Evolutionary conservation across 805 yeast genomes (phyloP), one percentile per base, ranked within the genome.

Genomic region (Starmerella khaoyaiensis): DNA sequence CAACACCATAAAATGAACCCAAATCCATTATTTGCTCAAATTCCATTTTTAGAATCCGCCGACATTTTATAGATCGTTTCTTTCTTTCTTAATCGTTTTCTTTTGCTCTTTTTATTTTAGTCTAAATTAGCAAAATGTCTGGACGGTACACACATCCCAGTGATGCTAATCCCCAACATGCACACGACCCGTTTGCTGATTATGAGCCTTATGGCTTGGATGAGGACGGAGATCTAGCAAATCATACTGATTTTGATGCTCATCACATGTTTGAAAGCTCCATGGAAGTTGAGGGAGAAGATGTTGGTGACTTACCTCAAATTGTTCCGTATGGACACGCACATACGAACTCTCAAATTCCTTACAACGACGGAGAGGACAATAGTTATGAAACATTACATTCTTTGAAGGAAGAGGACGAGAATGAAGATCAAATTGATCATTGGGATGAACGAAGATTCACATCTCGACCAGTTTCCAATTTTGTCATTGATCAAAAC

Each of bases 401-500:
- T n/a, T n/a, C n/a, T n/a, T n/a, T n/a, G n/a, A n/a, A n/a, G n/a
- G 29, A 33, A 12, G 43, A 33, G 14, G 45, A 46, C 33, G 45
- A 33, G 18, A 42, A 46, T 34, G 39, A 39, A 32, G 27, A 30
- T 48, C 52, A 44, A 15, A 46, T 40, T 23, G 34, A 35, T 17
- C 48, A 40, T 46, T 53, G 42, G 48, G 48, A 43, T 21, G 48
- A 42, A 36, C 38, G 49, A 17, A 33, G 44, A 31, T 46, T 39
- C 36, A 40, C 49, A 17, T 45, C 44, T 17, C 38, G 50, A 8
- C 50, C 49, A 4, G 42, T 43, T 12, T 31, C 37, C 19, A 20
- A 25, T 14, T 25, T 11, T 29, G 16, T 28, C 3, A 21, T 23
- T 11, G 17, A 14, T 16, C 14, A 12, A 20, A 17, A 10, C 20